Conservation (phyloP, 805 yeast genomes). For the Sugiyamaella lignohabitans region DNA sequence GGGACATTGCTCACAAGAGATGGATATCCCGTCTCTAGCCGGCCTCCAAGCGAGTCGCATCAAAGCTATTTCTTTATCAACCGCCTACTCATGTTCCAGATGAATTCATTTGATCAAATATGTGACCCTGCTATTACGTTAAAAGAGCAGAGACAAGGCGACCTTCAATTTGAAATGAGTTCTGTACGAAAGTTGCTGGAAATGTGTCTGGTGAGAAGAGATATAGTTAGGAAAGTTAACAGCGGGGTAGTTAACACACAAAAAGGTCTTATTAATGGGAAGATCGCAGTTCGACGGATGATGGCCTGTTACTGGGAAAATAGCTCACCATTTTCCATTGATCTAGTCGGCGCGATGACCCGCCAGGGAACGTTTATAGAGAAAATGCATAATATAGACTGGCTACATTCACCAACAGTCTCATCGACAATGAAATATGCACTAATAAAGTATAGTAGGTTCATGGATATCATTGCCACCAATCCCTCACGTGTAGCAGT, state of each 20-base stretch:
- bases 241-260: background rate
- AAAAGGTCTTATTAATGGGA: background rate
- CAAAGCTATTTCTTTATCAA: too few relatives aligned
- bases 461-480: slow-evolving; percentile 9
- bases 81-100: background rate
- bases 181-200: background rate
- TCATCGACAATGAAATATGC: slow-evolving; percentile 7
- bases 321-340: slow-evolving; percentile 11
- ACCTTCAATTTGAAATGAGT: background rate
- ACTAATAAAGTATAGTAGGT: slow-evolving; percentile 11
- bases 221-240: background rate
- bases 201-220: background rate
- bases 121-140: background rate
- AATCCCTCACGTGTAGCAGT: slow-evolving; percentile 9
- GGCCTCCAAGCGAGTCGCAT: background rate
- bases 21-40: background rate
- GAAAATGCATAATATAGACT: slow-evolving; percentile 18
- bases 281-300: slow-evolving; percentile 9
- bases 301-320: slow-evolving; percentile 17
- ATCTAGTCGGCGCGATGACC: slow-evolving; percentile 18
- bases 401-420: slow-evolving; percentile 18
- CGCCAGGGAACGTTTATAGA: slow-evolving; percentile 19
- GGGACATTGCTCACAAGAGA: slow-evolving; percentile 6
- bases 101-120: background rate
- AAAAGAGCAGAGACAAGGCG: background rate